Evolutionary conservation across 2,329 filamentous ascomycete species (phyloP), one percentile per base, ranked within the genome.

Genomic region (Aaosphaeria pasadenensis): DNA sequence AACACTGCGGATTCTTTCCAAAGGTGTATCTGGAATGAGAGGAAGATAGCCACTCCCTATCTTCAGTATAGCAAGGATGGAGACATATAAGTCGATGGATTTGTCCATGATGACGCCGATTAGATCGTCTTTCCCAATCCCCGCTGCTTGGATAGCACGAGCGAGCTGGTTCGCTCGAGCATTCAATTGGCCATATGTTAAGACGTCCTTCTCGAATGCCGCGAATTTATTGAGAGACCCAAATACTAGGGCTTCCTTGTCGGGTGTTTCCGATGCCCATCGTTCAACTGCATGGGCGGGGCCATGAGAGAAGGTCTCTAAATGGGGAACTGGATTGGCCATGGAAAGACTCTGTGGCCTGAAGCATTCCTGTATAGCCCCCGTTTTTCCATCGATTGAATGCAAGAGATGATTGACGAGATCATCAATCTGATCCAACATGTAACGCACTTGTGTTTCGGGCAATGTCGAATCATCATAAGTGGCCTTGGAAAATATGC

Each of bases 31-130:
- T 1, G 88, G 87, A 1, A 89, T 77, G 4, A 95, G 75, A 0
- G 90, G 89, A n/a, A 95, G 71, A 60, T 95, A 94, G 6, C 85
- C 89, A 58, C 84, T 85, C 6, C 89, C 89, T 5, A 83, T 74
- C 60, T 95, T 95, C 31, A 89, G 68, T 24, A 86, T 79, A 1
- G 83, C 90, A 30, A 96, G 74, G 29, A 95, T 88, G 0, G 84
- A 78, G 30, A 85, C 76, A 60, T 95, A 95, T 0, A 95, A 71
- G 29, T 83, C 68, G 1, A 83, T 66, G 0, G 86, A 91, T 63
- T 94, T 95, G 24, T 91, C 82, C 80, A 95, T 85, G 41, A 86
- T 76, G 40, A 95, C 80, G 32, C 84, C 85, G n/a, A 95, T 74
- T 7, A 89, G 71, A 11, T 82, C 75, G 6, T 84, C 80, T 1